These are phyloP conservation scores for Lipomyces yamanashiensis DNA, from an alignment of 805 yeast species.

Conservation along the genomic window DNA sequence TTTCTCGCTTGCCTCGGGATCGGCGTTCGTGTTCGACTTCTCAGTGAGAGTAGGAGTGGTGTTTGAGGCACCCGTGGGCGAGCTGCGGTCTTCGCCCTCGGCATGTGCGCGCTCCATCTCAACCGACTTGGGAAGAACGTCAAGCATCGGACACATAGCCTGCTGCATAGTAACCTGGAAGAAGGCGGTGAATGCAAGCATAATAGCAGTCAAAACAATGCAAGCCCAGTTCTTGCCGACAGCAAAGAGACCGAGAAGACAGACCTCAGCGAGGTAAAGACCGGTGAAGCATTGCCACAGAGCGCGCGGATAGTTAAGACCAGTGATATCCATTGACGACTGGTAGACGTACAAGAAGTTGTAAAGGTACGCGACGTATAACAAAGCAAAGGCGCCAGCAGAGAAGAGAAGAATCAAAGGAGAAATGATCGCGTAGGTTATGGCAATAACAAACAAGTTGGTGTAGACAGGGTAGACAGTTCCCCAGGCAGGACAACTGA, in stretches of 20 bases:
- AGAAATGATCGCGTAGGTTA: conserved; percentile 80
- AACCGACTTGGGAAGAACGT: conserved; percentile 46
- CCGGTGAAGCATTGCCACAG: conserved; percentile 88
- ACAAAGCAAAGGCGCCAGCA: conserved; percentile 66
- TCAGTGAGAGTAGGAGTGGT: conserved; percentile 27
- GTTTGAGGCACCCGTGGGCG: conserved; percentile 21
- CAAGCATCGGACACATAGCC: conserved; percentile 68
- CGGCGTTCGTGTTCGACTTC: conserved; percentile 15
- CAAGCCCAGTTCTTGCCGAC: conserved; percentile 98
- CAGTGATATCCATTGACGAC: conserved; percentile 75
- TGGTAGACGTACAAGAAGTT: conserved; percentile 72
- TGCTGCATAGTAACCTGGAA: conserved; percentile 65
- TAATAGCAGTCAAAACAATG: conserved; percentile 71
- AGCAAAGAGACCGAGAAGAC: conserved; percentile 82
- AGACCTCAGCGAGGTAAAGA: conserved; percentile 82
- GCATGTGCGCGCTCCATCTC: conserved; percentile 33
- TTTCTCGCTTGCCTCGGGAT: conserved; percentile 20
- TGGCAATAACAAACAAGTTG: conserved; percentile 69
- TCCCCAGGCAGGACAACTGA: conserved; percentile 79
- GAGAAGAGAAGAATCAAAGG: conserved; percentile 83
- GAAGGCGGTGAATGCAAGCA: conserved; percentile 67
- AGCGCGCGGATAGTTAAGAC: conserved; percentile 85
- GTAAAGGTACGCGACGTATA: conserved; percentile 79
- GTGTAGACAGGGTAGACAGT: conserved; percentile 78
- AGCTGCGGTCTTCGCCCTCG: conserved; percentile 15